Percentiles rank a stretch among this genome's conserved stretches.
These are phyloP conservation scores for Bipolaris sorokiniana DNA, from an alignment of 2,329 filamentous ascomycete species.

Conservation along the genomic window DNA sequence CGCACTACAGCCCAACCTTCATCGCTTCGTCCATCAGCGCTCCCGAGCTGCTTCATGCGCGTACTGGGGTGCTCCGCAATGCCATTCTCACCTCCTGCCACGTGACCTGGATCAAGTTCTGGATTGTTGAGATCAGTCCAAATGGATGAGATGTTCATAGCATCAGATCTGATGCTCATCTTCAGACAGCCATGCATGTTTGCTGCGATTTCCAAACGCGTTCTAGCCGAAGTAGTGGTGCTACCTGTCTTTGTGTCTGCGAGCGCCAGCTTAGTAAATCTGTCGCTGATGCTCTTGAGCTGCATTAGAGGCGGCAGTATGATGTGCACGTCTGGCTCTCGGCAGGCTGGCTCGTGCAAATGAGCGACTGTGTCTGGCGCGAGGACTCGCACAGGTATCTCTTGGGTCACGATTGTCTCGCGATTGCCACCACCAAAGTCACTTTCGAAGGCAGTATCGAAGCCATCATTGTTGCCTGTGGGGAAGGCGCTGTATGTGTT, in stretches of 20 bases:
- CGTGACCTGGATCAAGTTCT: slow-evolving; percentile 77
- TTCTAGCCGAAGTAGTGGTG: slow-evolving; percentile 35
- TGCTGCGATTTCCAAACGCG: slow-evolving; percentile 81
- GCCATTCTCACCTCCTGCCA: slow-evolving; percentile 67
- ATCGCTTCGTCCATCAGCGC: slow-evolving; percentile 68
- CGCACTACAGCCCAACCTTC: slow-evolving; percentile 87
- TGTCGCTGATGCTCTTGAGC: slow-evolving; percentile 90
- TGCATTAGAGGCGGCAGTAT: slow-evolving; percentile 85
- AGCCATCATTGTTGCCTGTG: slow-evolving; percentile 35
- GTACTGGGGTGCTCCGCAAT: slow-evolving; percentile 83
- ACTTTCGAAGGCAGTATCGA: slow-evolving; percentile 34
- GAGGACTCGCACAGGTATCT: slow-evolving; percentile 92
- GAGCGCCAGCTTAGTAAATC: slow-evolving; percentile 81
- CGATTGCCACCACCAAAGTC: slow-evolving; percentile 63
- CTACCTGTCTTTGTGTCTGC: slow-evolving; percentile 47
- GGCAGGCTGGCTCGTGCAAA: slow-evolving; percentile 89
- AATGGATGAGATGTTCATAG: slow-evolving; percentile 80
- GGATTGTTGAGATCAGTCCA: slow-evolving; percentile 90
- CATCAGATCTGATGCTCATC: slow-evolving; percentile 80
- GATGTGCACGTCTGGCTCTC: slow-evolving; percentile 93
- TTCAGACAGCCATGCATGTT: slow-evolving; percentile 93
- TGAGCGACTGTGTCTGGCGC: slow-evolving; percentile 82
- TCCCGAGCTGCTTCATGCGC: slow-evolving; percentile 67
- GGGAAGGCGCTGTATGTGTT: slow-evolving; percentile 52
- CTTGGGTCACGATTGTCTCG: slow-evolving; percentile 92